Evolutionary conservation across 2,329 filamentous ascomycete genomes (phyloP).

Genomic region (Coleophoma eucalyptorum): DNA sequence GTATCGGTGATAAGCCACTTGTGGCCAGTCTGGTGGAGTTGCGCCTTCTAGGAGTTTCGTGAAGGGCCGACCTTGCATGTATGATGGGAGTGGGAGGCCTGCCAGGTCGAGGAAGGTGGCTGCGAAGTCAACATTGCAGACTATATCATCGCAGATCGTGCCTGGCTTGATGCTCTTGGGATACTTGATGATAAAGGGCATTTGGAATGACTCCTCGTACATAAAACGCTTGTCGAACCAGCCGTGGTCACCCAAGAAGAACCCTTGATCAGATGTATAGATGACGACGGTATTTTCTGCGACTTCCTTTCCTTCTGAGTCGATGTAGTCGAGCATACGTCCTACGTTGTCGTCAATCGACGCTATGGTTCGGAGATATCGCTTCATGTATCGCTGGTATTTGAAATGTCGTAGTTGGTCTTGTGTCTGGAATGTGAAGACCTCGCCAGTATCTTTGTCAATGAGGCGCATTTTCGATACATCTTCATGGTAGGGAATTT

Average conservation of each 20-base stretch:
- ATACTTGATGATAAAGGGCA: conserved; percentile 48
- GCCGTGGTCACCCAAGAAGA: conserved; percentile 53
- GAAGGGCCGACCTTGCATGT: conserved; percentile 49
- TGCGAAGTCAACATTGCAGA: conserved; percentile 52
- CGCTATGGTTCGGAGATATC: conserved; percentile 49
- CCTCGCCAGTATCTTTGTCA: conserved; percentile 39
- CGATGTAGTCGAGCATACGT: conserved; percentile 41
- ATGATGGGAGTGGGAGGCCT: conserved; percentile 34
- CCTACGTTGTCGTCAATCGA: conserved; percentile 49
- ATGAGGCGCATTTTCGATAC: conserved; percentile 32
- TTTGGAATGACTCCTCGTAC: conserved; percentile 54
- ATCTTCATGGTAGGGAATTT: conserved; percentile 33
- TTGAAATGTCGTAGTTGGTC: conserved; percentile 47
- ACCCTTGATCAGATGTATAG: conserved; percentile 52
- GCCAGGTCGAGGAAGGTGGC: conserved; percentile 45
- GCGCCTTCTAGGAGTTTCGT: conserved; percentile 29
- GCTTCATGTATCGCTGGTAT: conserved; percentile 53
- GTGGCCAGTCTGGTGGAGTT: conserved; percentile 37
- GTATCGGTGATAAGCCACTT: conserved; percentile 49
- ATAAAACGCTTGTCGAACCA: conserved; percentile 58
- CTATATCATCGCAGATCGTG: conserved; percentile 40
- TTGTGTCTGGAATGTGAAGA: conserved; percentile 39
- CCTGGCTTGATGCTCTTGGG: conserved; percentile 35
- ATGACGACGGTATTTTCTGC: conserved; percentile 44
- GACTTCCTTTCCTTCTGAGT: conserved; percentile 33